These are phyloP conservation scores for Pythium grandisporangium DNA, from an alignment of 352 stramenopile species.

Conservation along the genomic window DNA sequence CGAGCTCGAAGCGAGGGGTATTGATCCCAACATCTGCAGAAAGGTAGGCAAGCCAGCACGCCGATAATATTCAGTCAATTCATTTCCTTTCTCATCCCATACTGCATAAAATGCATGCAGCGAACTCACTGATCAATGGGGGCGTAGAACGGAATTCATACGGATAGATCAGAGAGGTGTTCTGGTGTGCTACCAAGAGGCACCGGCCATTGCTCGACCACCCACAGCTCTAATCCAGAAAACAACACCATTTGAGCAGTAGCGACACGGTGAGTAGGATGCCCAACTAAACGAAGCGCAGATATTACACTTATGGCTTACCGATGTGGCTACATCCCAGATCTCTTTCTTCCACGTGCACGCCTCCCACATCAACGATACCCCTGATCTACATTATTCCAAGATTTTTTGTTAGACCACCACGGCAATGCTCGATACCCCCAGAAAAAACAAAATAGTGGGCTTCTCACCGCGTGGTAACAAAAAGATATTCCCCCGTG, in stretches of 20 bases:
- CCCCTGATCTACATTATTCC: constrained; percentile 19
- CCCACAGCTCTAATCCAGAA: constrained; percentile 31
- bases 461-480: constrained; percentile 41
- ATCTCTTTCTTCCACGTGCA: constrained; percentile 72
- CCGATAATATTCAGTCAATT: too few species aligned
- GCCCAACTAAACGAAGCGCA: too few species aligned
- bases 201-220: constrained; percentile 68
- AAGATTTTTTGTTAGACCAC: too few species aligned
- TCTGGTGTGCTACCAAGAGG: constrained; percentile 52
- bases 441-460: background rate
- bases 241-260: background rate
- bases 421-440: background rate
- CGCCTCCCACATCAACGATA: constrained; percentile 75
- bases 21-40: constrained; percentile 60
- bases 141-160: constrained; percentile 54
- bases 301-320: constrained; percentile 18
- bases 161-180: constrained; percentile 48
- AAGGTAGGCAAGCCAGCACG: background rate
- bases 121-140: constrained; percentile 41
- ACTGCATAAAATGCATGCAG: background rate
- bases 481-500: constrained; percentile 81
- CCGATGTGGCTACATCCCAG: constrained; percentile 53
- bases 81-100: too few species aligned
- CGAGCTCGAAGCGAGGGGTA: constrained; percentile 55
- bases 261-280: background rate